Conservation (phyloP, 1,284 basidiomycete species). For the Cystobasidium slooffiae region DNA sequence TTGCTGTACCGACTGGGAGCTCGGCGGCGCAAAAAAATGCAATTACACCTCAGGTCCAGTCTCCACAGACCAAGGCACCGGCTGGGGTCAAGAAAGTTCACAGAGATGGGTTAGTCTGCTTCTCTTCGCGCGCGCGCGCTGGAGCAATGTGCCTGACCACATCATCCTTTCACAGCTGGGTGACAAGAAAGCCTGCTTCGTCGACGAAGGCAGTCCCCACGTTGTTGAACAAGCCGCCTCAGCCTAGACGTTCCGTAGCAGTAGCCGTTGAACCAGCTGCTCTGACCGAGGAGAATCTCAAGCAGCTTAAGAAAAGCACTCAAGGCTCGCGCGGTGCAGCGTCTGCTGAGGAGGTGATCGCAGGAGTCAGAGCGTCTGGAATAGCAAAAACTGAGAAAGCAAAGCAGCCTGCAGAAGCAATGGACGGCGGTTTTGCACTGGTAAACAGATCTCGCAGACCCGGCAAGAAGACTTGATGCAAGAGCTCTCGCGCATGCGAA, state of each 20-base stretch:
- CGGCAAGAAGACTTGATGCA: neutral
- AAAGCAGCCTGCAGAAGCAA: neutral
- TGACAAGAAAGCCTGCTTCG: neutral
- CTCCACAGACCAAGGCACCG: neutral
- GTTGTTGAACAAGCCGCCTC: neutral
- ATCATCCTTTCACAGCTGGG: neutral
- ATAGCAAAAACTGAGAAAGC: neutral
- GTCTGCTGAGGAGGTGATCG: neutral
- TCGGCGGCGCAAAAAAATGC: too few species aligned
- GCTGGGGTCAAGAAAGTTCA: neutral
- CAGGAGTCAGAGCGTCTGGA: too few species aligned
- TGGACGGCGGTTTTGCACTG: neutral
- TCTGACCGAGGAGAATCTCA: constrained; percentile 4
- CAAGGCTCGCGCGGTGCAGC: neutral
- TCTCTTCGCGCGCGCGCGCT: neutral
- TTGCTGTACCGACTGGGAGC: too few species aligned
- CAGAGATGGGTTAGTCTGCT: neutral
- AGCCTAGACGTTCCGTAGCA: neutral
- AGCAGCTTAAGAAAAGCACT: neutral
- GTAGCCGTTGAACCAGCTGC: neutral
- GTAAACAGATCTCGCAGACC: neutral
- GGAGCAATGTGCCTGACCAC: too few species aligned
- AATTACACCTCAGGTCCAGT: too few species aligned
- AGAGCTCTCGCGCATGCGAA: too few species aligned
- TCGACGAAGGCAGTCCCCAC: neutral